These are phyloP conservation scores for Berberis thunbergii DNA, from an alignment of 164 flowering plant genomes.

Conservation along the genomic window DNA sequence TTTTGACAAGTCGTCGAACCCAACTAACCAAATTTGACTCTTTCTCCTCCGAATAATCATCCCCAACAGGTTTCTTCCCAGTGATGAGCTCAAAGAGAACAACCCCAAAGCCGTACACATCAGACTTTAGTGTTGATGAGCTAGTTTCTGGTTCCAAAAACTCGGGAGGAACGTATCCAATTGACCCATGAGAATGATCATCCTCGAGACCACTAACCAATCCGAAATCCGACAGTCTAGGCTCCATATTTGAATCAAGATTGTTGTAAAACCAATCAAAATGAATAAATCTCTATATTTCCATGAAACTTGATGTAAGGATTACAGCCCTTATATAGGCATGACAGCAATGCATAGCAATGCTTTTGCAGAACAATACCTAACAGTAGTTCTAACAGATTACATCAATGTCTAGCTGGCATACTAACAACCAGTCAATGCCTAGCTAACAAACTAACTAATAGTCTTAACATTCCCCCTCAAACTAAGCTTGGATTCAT, in stretches of 20 bases:
- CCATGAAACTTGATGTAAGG: too few relatives aligned
- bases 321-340: too few relatives aligned
- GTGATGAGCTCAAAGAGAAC: constrained; percentile 72
- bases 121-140: constrained; percentile 50
- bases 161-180: constrained; percentile 71
- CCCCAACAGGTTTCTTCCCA: constrained; percentile 69
- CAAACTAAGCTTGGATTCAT: too few relatives aligned
- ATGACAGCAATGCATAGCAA: too few relatives aligned
- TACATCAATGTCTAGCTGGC: too few relatives aligned
- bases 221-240: constrained; percentile 82
- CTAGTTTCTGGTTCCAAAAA: constrained; percentile 24
- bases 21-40: constrained; percentile 54
- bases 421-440: too few relatives aligned
- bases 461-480: too few relatives aligned
- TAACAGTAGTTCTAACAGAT: too few relatives aligned
- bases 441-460: too few relatives aligned
- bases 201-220: constrained; percentile 49
- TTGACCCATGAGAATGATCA: constrained; percentile 40
- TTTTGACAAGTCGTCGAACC: constrained; percentile 64
- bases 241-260: constrained; percentile 59
- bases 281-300: too few relatives aligned
- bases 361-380: too few relatives aligned
- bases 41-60: constrained; percentile 47
- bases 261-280: too few relatives aligned
- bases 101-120: constrained; percentile 77